Evolutionary conservation across 2,329 filamentous ascomycete species (phyloP).

Genomic region (Neoascochyta sp.): DNA sequence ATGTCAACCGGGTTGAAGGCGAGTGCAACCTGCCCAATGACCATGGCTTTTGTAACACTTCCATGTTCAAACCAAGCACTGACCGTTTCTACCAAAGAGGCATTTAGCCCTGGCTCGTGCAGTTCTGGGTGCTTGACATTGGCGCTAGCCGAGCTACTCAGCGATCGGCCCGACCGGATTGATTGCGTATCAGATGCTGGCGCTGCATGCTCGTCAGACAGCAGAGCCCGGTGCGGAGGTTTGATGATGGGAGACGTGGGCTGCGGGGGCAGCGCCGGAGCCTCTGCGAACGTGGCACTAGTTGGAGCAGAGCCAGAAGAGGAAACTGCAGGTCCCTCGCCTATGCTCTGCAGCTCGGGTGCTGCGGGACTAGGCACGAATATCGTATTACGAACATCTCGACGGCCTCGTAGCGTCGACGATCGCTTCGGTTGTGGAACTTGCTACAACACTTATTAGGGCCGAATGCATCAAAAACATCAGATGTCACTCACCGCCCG

Average conservation of each 20-base stretch:
- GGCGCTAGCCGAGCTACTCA: slow-evolving; percentile 62
- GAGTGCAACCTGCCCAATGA: slow-evolving; percentile 86
- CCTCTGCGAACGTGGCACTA: slow-evolving; percentile 12
- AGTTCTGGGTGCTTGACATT: slow-evolving; percentile 76
- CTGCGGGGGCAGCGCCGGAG: slow-evolving; percentile 26
- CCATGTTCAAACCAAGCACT: slow-evolving; percentile 78
- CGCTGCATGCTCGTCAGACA: slow-evolving; percentile 53
- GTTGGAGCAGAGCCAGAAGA: slow-evolving; percentile 10
- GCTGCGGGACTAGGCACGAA: slow-evolving; percentile 59
- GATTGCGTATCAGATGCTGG: slow-evolving; percentile 79
- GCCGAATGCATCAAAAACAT: slow-evolving; percentile 1
- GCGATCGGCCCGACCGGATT: slow-evolving; percentile 80
- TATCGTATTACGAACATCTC: slow-evolving; percentile 88
- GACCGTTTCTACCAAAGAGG: slow-evolving; percentile 89
- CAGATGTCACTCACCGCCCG: slow-evolving; percentile 46
- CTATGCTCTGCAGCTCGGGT: slow-evolving; percentile 39
- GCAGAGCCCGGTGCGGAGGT: slow-evolving; percentile 28
- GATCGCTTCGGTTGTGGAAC: slow-evolving; percentile 53
- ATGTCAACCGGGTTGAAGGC: slow-evolving; percentile 65
- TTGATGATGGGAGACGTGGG: slow-evolving; percentile 37
- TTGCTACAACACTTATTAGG: slow-evolving; percentile 44
- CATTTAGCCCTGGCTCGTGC: slow-evolving; percentile 73
- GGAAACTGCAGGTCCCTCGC: slow-evolving; percentile 27
- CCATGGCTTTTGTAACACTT: slow-evolving; percentile 64
- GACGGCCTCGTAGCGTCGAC: slow-evolving; percentile 78